phyloP scores from a whole-genome alignment of 2,329 filamentous ascomycete genomes.

The Colletotrichum sp. region DNA sequence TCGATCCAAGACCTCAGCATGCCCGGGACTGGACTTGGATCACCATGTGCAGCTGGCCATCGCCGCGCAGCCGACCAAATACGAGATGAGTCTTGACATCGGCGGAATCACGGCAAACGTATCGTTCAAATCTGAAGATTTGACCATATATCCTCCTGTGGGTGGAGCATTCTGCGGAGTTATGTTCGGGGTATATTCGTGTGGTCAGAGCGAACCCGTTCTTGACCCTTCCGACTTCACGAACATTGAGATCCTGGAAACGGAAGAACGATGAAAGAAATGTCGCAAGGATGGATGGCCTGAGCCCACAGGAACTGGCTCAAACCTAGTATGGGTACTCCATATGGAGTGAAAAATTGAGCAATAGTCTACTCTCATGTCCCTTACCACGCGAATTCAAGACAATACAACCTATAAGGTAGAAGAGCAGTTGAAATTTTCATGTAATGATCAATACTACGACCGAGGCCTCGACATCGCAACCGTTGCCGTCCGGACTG shows the following conservation, averaged over 20 bases:
- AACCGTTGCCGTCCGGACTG: neutral
- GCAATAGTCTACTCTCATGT: neutral
- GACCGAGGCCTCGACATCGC: neutral
- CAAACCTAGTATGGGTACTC: neutral
- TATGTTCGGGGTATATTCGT: slow-evolving; percentile 36
- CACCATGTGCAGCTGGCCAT: slow-evolving; percentile 19
- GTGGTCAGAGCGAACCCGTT: slow-evolving; percentile 32
- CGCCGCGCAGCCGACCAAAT: slow-evolving; percentile 21
- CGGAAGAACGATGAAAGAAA: neutral
- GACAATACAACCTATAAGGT: neutral
- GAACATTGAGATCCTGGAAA: slow-evolving; percentile 22
- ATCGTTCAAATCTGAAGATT: slow-evolving; percentile 19
- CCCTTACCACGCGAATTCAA: neutral
- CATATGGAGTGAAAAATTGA: neutral
- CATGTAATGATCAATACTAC: neutral
- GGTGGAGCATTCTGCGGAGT: slow-evolving; percentile 34
- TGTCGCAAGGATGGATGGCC: neutral
- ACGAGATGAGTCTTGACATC: slow-evolving; percentile 22
- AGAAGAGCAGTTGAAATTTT: neutral
- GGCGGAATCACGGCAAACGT: neutral
- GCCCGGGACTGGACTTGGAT: neutral
- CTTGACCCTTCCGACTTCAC: slow-evolving; percentile 35
- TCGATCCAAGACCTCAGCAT: neutral
- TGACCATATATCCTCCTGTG: slow-evolving; percentile 32
- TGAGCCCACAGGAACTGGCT: neutral